A percentile compares a stretch with the other conserved stretches of the same genome.
Conservation (phyloP, 768 basidiomycete genomes). For the Termitomyces bulborhizus region DNA sequence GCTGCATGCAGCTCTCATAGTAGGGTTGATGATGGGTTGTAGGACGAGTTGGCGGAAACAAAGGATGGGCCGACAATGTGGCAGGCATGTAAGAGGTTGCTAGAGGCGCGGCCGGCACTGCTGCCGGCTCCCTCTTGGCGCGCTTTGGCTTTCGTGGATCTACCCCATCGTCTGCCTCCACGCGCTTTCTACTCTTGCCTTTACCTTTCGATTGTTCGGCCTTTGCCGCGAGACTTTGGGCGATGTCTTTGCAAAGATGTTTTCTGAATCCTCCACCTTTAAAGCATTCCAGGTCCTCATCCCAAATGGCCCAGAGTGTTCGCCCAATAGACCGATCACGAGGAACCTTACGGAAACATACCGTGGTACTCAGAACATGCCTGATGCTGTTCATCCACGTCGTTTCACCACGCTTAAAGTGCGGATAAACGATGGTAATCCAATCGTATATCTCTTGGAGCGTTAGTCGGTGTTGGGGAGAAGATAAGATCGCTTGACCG, state of each 20-base stretch:
- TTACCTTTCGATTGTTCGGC: conserved; percentile 27
- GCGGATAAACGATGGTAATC: conserved; percentile 91
- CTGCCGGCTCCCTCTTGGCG: conserved; percentile 32
- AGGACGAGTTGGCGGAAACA: conserved; percentile 49
- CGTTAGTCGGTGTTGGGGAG: conserved; percentile 76
- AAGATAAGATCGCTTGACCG: conserved; percentile 89
- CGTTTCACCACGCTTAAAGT: conserved; percentile 86
- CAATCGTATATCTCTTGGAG: conserved; percentile 95
- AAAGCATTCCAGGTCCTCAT: conserved; percentile 80
- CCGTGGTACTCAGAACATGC: conserved; percentile 92
- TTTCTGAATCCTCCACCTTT: conserved; percentile 78
- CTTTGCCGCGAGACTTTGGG: conserved; percentile 28
- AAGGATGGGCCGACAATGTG: conserved; percentile 24
- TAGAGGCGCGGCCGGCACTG: conserved; percentile 15
- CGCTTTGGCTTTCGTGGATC: conserved; percentile 42
- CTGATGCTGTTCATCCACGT: conserved; percentile 99
- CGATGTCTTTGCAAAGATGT: conserved; percentile 44
- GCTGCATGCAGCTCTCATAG: conserved; percentile 53
- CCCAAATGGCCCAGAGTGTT: conserved; percentile 84
- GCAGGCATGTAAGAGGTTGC: conserved; percentile 19
- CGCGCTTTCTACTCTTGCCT: conserved; percentile 29
- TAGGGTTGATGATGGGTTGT: conserved; percentile 71
- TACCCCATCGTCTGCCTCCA: conserved; percentile 29
- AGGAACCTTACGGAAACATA: conserved; percentile 82
- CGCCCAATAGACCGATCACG: conserved; percentile 74